Evolutionary conservation across 116 monocot species (phyloP).

Genomic region (Dioscorea cayenensis): DNA sequence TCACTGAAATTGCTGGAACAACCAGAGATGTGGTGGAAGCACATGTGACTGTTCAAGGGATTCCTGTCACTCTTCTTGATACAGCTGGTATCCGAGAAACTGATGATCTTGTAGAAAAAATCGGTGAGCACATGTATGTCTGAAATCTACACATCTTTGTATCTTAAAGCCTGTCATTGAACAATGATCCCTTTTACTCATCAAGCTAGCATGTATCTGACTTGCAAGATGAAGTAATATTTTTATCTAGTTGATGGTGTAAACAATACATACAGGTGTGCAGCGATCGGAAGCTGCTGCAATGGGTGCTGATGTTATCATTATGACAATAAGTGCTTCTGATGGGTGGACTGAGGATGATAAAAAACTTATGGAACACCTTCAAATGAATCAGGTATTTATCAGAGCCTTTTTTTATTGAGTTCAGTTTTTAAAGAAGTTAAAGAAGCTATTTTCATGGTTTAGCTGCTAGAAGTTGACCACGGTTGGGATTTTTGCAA

Average conservation of each 20-base stretch:
- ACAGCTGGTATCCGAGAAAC: conserved; percentile 94
- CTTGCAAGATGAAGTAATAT: too few species aligned
- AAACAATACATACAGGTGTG: conserved; percentile 40
- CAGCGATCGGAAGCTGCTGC: conserved; percentile 93
- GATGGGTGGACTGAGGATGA: conserved; percentile 96
- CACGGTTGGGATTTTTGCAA: too few species aligned
- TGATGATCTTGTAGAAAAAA: conserved; percentile 61
- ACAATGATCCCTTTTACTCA: too few species aligned
- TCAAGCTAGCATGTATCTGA: too few species aligned
- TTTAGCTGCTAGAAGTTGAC: too few species aligned
- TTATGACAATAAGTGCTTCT: conserved; percentile 78
- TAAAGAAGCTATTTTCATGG: neutral
- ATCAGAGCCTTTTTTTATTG: neutral
- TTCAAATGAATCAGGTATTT: conserved; percentile 37
- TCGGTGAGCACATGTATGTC: neutral
- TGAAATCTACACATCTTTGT: neutral
- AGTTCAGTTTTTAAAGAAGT: neutral
- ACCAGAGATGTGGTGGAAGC: conserved; percentile 96
- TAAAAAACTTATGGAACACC: conserved; percentile 53
- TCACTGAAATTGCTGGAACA: conserved; percentile 95
- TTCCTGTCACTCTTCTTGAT: conserved; percentile 87
- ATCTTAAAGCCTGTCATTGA: neutral
- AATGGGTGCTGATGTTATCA: conserved; percentile 70
- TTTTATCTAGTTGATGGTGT: too few species aligned
- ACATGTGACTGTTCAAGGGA: conserved; percentile 64